A percentile compares a stretch with the other conserved stretches of the same genome.
phyloP scores from a whole-genome alignment of 2,329 filamentous ascomycete species.

The Aspergillus tubingensis region DNA sequence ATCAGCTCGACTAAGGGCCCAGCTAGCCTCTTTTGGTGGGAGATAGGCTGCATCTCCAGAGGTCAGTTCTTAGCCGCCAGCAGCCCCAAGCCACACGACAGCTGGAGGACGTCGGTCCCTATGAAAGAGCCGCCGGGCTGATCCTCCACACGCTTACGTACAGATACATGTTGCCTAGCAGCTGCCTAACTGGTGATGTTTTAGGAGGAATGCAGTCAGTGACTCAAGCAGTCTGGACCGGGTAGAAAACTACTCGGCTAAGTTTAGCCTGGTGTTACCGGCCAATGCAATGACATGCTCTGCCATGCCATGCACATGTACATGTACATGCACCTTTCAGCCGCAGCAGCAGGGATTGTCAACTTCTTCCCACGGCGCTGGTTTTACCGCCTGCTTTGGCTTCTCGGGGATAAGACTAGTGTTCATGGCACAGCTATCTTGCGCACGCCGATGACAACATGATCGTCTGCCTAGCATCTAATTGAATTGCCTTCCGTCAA shows the following conservation, averaged over 20 bases:
- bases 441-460: no score
- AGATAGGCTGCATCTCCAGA: not conserved
- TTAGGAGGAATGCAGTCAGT: not conserved
- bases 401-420: not conserved
- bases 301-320: conserved; percentile 1
- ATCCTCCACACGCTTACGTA: conserved; percentile 1
- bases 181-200: not conserved
- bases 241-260: not conserved
- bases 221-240: not conserved
- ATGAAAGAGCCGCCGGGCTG: not conserved
- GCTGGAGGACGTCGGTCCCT: not conserved
- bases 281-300: not conserved
- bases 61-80: not conserved
- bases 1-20: not conserved
- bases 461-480: no score
- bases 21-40: not conserved
- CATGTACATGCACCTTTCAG: conserved; percentile 3
- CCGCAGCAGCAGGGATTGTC: not conserved
- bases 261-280: not conserved
- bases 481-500: no score
- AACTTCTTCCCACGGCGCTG: not conserved
- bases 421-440: no score
- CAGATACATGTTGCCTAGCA: not conserved
- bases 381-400: not conserved
- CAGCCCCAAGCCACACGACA: conserved; percentile 1